Conservation (phyloP, 2,329 filamentous ascomycete species). For the Exophiala lecanii-corni region DNA sequence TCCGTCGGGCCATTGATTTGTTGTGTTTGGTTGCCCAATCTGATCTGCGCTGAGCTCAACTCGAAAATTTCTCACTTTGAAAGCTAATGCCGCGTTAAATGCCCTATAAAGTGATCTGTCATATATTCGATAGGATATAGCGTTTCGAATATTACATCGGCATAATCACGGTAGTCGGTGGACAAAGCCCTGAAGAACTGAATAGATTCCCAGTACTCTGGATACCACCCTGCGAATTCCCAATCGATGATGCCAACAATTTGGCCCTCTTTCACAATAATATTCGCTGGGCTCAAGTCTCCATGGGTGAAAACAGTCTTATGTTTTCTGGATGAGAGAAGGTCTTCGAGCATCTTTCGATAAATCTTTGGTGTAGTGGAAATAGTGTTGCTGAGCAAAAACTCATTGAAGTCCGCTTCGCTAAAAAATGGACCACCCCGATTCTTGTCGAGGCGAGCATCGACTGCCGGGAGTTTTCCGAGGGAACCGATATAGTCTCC, state of each 20-base stretch:
- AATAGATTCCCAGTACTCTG: constrained; percentile 28
- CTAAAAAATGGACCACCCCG: too few relatives aligned
- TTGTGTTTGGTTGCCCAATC: too few relatives aligned
- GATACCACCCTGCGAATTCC: constrained; percentile 29
- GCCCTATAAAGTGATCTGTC: constrained; percentile 8
- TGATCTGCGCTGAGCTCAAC: too few relatives aligned
- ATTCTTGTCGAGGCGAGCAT: too few relatives aligned
- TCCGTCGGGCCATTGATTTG: too few relatives aligned
- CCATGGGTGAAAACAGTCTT: constrained; percentile 26
- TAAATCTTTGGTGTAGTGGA: too few relatives aligned
- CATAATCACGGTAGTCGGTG: constrained; percentile 7
- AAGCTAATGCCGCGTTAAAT: constrained; percentile 4
- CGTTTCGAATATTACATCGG: constrained; percentile 6
- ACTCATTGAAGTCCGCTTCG: too few relatives aligned
- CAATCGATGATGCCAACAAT: constrained; percentile 28
- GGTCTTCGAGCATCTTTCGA: too few relatives aligned
- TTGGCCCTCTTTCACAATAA: constrained; percentile 24
- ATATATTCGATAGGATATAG: constrained; percentile 5
- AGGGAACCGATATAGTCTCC: constrained; percentile 8
- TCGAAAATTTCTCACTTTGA: too few relatives aligned
- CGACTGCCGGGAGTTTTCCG: too few relatives aligned
- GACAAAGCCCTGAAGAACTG: constrained; percentile 6
- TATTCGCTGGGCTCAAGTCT: constrained; percentile 23
- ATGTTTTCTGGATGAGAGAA: too few relatives aligned
- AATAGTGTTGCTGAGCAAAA: too few relatives aligned